These are phyloP conservation scores for Epichloe sylvatica DNA, from an alignment of 2,329 filamentous ascomycete species.

Conservation along the genomic window DNA sequence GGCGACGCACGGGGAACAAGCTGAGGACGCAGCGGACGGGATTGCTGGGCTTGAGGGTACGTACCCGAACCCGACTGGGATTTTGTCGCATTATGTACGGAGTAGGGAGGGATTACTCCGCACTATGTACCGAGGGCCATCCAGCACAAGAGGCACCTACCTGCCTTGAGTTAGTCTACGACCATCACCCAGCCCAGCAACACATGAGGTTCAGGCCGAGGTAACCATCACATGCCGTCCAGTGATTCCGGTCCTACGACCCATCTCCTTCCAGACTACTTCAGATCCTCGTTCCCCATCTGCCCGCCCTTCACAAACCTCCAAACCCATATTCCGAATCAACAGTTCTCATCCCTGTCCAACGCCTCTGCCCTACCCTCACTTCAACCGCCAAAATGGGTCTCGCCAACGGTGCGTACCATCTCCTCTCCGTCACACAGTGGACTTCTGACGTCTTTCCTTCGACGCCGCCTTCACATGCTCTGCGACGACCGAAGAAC, in stretches of 20 bases:
- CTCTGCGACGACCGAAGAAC: not conserved
- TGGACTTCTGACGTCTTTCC: not conserved
- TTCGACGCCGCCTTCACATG: not conserved
- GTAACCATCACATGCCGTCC: constrained; percentile 3
- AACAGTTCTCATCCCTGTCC: not conserved
- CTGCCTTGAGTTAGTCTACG: too few relatives aligned
- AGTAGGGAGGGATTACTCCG: too few relatives aligned
- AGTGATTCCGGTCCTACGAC: not conserved
- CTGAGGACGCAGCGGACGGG: not conserved
- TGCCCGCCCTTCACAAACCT: too few relatives aligned
- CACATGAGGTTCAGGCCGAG: constrained; percentile 4
- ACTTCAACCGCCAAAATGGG: constrained; percentile 38
- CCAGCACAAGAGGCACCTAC: too few relatives aligned
- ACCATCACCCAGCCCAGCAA: not conserved
- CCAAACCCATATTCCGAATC: not conserved
- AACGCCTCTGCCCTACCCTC: not conserved
- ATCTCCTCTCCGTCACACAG: not conserved
- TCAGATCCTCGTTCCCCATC: too few relatives aligned
- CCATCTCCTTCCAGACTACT: too few relatives aligned
- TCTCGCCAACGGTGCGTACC: constrained; percentile 51
- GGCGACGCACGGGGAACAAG: not conserved
- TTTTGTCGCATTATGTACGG: too few relatives aligned
- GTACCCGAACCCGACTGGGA: too few relatives aligned
- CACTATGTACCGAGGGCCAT: too few relatives aligned
- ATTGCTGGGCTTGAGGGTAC: not conserved